phyloP scores from a whole-genome alignment of 2,329 filamentous ascomycete species.

The Curvularia sp. region DNA sequence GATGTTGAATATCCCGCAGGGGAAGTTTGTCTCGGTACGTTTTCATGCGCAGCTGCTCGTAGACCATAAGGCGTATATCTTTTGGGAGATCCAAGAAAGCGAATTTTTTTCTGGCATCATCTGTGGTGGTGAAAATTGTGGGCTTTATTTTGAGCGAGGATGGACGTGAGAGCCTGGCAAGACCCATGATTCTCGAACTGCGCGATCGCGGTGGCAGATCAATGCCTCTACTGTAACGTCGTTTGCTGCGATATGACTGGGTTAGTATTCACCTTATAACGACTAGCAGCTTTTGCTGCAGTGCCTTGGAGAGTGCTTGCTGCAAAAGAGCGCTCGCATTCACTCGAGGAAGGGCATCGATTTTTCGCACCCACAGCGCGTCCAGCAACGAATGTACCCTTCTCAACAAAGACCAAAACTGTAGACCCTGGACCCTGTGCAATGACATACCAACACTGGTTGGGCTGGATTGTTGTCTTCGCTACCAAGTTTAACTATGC shows the following conservation, averaged over 20 bases:
- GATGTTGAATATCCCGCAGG: background rate
- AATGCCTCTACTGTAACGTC: background rate
- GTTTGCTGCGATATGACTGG: background rate
- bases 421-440: background rate
- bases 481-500: background rate
- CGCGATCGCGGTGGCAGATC: background rate
- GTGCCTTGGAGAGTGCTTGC: background rate
- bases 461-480: background rate
- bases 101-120: conserved; percentile 3
- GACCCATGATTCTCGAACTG: background rate
- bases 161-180: background rate
- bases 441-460: background rate
- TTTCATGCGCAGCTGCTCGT: conserved; percentile 14
- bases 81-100: conserved; percentile 33
- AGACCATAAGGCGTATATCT: conserved; percentile 25
- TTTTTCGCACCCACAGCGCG: background rate
- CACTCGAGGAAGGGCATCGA: background rate
- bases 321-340: background rate
- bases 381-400: background rate
- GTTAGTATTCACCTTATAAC: background rate
- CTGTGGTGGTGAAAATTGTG: background rate
- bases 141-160: background rate
- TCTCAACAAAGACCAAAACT: background rate
- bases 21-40: background rate
- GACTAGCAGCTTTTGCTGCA: background rate